Percentiles rank a stretch among this genome's conserved stretches.
Evolutionary conservation across 768 basidiomycete species (phyloP).

Genomic region (Leccinum subtestaceum): DNA sequence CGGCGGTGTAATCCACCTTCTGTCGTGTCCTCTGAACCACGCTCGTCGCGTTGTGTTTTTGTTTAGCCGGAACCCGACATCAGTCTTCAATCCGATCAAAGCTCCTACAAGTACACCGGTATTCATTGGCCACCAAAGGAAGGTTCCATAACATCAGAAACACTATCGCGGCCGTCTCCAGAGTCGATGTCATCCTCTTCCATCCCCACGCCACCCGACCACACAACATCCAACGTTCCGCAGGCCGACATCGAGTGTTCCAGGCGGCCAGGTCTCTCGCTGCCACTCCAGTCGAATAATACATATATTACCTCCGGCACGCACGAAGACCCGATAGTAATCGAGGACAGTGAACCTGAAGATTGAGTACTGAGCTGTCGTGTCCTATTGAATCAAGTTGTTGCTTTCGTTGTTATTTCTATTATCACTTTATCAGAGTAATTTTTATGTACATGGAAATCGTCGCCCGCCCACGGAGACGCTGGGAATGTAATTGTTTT

Average conservation of each 20-base stretch:
- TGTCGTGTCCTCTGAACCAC: neutral
- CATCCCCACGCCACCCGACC: neutral
- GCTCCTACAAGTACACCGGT: neutral
- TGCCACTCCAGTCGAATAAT: slow-evolving; percentile 2
- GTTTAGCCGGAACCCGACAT: slow-evolving; percentile 9
- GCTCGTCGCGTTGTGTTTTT: neutral
- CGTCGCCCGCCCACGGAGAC: neutral
- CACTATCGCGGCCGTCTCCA: neutral
- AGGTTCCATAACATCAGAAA: neutral
- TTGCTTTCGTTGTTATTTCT: neutral
- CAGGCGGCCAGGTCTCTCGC: slow-evolving; percentile 4
- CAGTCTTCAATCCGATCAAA: neutral
- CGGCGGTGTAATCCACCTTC: neutral
- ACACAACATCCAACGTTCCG: neutral
- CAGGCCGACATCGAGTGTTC: slow-evolving; percentile 1
- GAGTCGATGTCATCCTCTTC: neutral
- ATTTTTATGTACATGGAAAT: neutral
- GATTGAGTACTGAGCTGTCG: slow-evolving; percentile 8
- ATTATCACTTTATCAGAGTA: neutral
- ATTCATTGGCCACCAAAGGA: slow-evolving; percentile 3
- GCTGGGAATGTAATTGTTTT: neutral
- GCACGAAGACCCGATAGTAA: slow-evolving; percentile 21
- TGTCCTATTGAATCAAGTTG: neutral
- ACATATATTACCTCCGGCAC: slow-evolving; percentile 12
- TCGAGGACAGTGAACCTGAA: slow-evolving; percentile 22